phyloP scores from a whole-genome alignment of 2,329 filamentous ascomycete genomes.

The Sclerotinia spermophila region DNA sequence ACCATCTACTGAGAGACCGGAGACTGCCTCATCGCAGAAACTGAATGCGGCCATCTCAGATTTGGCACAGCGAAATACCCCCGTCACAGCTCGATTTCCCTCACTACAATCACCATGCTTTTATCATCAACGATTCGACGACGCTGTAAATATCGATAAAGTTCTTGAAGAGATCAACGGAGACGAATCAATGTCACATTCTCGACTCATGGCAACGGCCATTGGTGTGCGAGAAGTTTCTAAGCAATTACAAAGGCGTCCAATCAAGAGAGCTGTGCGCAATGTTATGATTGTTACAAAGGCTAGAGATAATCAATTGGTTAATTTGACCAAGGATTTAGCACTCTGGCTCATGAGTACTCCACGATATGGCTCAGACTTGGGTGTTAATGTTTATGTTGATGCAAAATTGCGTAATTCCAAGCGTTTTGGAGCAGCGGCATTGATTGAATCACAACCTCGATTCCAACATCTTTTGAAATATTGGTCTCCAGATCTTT shows the following conservation, averaged over 20 bases:
- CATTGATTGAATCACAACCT: constrained; percentile 68
- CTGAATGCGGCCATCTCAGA: constrained; percentile 57
- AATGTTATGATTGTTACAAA: constrained; percentile 99
- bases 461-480: constrained; percentile 80
- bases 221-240: constrained; percentile 93
- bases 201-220: constrained; percentile 88
- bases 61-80: constrained; percentile 41
- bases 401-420: constrained; percentile 88
- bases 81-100: constrained; percentile 50
- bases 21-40: constrained; percentile 48
- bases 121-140: constrained; percentile 95
- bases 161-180: constrained; percentile 91
- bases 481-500: constrained; percentile 96
- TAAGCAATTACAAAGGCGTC: constrained; percentile 86
- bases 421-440: constrained; percentile 77
- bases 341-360: constrained; percentile 84
- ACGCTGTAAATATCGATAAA: constrained; percentile 90
- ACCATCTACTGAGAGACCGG: constrained; percentile 27
- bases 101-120: constrained; percentile 90
- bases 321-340: constrained; percentile 82
- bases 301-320: constrained; percentile 89
- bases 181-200: constrained; percentile 89
- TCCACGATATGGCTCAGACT: constrained; percentile 79
- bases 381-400: constrained; percentile 98
- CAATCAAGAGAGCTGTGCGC: constrained; percentile 85